A percentile compares a stretch with the other conserved stretches of the same genome.
phyloP scores from a whole-genome alignment of 2,329 filamentous ascomycete species.

The Penicillium sp. region DNA sequence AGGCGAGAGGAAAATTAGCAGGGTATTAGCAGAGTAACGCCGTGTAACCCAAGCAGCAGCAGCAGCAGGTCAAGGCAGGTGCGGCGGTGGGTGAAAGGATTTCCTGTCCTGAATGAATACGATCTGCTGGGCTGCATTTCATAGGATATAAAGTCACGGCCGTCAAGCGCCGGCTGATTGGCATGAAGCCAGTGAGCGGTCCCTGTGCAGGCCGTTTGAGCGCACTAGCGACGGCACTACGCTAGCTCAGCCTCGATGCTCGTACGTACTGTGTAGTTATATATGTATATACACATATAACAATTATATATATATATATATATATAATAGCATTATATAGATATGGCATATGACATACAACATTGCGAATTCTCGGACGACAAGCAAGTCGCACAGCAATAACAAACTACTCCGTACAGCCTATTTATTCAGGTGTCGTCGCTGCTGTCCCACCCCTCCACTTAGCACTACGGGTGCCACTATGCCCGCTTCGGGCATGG shows the following conservation, averaged over 20 bases:
- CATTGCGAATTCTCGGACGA: no score
- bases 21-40: background rate
- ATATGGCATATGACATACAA: no score
- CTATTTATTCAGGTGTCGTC: no score
- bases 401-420: no score
- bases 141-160: background rate
- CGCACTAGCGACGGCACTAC: background rate
- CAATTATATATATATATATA: no score
- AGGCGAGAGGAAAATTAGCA: no score
- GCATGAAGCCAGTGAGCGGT: background rate
- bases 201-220: constrained; percentile 5
- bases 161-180: background rate
- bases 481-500: no score
- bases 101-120: background rate
- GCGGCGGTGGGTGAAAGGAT: background rate
- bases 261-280: background rate
- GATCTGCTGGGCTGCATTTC: background rate
- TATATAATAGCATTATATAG: no score
- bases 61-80: background rate
- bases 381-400: no score
- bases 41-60: background rate
- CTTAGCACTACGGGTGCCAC: no score
- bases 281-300: no score
- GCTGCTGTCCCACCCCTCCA: background rate
- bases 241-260: constrained; percentile 8